These are phyloP conservation scores for Penicillium riverlandense DNA, from an alignment of 495 filamentous ascomycete genomes.

Conservation along the genomic window DNA sequence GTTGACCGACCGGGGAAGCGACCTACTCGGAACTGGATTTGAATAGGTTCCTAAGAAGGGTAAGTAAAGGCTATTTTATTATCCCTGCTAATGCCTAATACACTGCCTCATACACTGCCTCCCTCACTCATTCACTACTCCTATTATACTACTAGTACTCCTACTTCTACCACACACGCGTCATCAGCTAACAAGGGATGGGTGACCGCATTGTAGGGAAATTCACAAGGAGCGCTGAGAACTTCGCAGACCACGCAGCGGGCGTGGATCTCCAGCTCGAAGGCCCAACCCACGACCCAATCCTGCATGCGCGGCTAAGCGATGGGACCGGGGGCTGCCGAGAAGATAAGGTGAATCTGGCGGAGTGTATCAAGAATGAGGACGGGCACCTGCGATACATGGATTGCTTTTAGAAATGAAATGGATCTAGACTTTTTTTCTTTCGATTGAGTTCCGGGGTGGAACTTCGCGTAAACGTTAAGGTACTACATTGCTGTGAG, in stretches of 20 bases:
- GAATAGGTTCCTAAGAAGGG: constrained; percentile 12
- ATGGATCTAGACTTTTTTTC: no score
- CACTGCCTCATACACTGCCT: no score
- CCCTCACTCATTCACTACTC: neutral
- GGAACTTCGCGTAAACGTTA: no score
- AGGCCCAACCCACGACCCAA: constrained; percentile 10
- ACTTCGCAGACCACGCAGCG: constrained; percentile 7
- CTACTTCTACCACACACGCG: no score
- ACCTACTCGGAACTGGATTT: constrained; percentile 19
- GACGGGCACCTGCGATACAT: constrained; percentile 17
- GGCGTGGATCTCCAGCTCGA: constrained; percentile 13
- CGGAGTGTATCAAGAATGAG: constrained; percentile 21
- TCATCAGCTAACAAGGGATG: neutral
- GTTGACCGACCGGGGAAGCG: constrained; percentile 10
- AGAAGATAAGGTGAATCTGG: constrained; percentile 12
- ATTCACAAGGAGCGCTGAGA: constrained; percentile 13
- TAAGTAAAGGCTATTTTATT: neutral
- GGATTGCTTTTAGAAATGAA: constrained; percentile 16
- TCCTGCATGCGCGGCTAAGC: constrained; percentile 11
- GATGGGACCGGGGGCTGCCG: constrained; percentile 6
- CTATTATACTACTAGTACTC: neutral
- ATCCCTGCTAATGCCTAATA: neutral
- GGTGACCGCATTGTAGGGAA: constrained; percentile 3
- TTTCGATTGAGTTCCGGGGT: no score
- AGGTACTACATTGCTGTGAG: no score